Evolutionary conservation across 495 filamentous ascomycete species (phyloP).

Genomic region (Usnea hakonensis): DNA sequence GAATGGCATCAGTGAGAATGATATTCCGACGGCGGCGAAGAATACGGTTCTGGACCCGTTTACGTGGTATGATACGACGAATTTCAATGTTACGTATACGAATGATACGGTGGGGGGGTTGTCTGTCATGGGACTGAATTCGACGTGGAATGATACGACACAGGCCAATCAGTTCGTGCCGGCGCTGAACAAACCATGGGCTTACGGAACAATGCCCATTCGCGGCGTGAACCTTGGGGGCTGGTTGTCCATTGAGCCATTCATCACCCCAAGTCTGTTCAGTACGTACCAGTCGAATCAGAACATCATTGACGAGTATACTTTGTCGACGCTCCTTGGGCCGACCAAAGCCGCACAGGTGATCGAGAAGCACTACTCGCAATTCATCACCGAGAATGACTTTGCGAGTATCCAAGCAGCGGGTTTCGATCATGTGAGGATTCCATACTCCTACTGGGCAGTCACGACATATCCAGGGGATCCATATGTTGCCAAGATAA

Average conservation of each 20-base stretch:
- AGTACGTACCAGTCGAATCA: constrained; percentile 49
- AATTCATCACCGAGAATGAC: constrained; percentile 74
- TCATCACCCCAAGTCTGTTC: constrained; percentile 91
- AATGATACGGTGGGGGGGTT: constrained; percentile 75
- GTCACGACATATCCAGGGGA: constrained; percentile 78
- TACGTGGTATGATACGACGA: constrained; percentile 83
- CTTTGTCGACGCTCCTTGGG: constrained; percentile 63
- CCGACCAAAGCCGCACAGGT: constrained; percentile 47
- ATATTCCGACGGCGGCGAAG: constrained; percentile 58
- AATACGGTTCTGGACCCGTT: constrained; percentile 84
- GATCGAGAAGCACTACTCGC: constrained; percentile 84
- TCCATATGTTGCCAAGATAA: constrained; percentile 76
- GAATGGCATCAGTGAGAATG: constrained; percentile 47
- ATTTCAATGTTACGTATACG: constrained; percentile 94
- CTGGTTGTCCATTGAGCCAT: constrained; percentile 91
- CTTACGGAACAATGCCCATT: constrained; percentile 73
- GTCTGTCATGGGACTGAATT: constrained; percentile 81
- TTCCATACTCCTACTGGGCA: constrained; percentile 94
- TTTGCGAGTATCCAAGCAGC: constrained; percentile 79
- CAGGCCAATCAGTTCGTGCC: constrained; percentile 73
- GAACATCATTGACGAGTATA: constrained; percentile 82
- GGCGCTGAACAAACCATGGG: constrained; percentile 56
- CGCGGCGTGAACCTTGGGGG: constrained; percentile 91
- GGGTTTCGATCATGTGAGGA: constrained; percentile 92
- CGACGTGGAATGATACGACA: constrained; percentile 76